Evolutionary conservation across 2,329 filamentous ascomycete genomes (phyloP).

Genomic region (Myriosclerotinia duriaeana): DNA sequence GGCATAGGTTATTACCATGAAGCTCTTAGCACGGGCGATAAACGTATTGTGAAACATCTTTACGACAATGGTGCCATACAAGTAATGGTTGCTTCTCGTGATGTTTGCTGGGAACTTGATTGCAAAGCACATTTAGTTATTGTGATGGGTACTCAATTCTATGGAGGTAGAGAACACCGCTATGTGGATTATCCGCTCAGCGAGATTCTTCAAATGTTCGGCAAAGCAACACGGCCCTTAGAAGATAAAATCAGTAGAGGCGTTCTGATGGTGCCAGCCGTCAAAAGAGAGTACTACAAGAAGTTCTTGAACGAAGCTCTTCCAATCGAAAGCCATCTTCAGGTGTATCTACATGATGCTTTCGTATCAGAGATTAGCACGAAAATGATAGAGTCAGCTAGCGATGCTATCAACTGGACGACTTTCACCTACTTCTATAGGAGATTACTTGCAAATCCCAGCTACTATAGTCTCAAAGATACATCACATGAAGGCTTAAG

Average conservation of each 20-base stretch:
- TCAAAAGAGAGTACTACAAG: slow-evolving; percentile 97
- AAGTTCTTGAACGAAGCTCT: slow-evolving; percentile 97
- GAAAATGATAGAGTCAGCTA: slow-evolving; percentile 90
- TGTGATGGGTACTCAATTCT: slow-evolving; percentile 97
- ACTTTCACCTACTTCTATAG: slow-evolving; percentile 99
- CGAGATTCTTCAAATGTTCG: slow-evolving; percentile 97
- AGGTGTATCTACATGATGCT: slow-evolving; percentile 88
- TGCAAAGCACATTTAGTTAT: slow-evolving; percentile 86
- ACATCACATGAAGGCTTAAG: slow-evolving; percentile 92
- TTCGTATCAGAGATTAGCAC: slow-evolving; percentile 98
- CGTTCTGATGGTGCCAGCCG: slow-evolving; percentile 92
- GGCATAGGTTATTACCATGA: slow-evolving; percentile 98
- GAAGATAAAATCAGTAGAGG: slow-evolving; percentile 80
- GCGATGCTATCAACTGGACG: slow-evolving; percentile 97
- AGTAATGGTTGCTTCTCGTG: slow-evolving; percentile 71
- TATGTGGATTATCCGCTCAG: slow-evolving; percentile 95
- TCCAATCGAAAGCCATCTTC: slow-evolving; percentile 90
- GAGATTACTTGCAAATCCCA: slow-evolving; percentile 89
- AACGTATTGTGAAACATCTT: slow-evolving; percentile 88
- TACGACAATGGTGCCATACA: slow-evolving; percentile 74
- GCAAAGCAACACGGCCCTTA: slow-evolving; percentile 78
- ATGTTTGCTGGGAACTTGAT: slow-evolving; percentile 95
- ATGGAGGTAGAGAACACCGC: slow-evolving; percentile 91
- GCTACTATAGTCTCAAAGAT: slow-evolving; percentile 88
- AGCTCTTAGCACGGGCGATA: slow-evolving; percentile 83